phyloP scores from a whole-genome alignment of 176 grass and related monocot species.

The Phragmites australis region DNA sequence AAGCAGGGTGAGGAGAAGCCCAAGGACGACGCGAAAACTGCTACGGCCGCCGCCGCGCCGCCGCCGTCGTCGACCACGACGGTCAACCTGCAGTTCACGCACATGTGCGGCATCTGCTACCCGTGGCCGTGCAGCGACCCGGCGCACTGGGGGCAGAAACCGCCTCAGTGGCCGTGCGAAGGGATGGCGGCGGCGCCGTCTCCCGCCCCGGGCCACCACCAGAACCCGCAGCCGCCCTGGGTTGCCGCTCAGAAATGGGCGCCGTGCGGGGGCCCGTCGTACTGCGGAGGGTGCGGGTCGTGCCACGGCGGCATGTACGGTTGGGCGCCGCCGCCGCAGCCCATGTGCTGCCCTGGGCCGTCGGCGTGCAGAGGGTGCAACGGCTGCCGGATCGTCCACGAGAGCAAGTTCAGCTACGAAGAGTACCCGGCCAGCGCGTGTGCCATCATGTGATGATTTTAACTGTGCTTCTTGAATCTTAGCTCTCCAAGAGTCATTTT shows the following conservation, averaged over 20 bases:
- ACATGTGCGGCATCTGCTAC: conserved; percentile 43
- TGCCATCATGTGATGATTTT: conserved; percentile 45
- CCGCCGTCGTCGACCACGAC: conserved; percentile 23
- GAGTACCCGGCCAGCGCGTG: conserved; percentile 46
- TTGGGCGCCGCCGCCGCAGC: background rate
- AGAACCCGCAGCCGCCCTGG: conserved; percentile 3
- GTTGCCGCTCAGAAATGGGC: conserved; percentile 13
- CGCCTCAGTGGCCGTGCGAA: background rate
- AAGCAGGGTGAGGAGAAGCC: background rate
- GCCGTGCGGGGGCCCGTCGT: conserved; percentile 37
- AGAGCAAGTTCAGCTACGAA: conserved; percentile 55
- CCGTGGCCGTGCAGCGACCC: conserved; percentile 62
- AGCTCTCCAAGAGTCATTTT: background rate
- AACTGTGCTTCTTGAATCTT: background rate
- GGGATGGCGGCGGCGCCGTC: background rate
- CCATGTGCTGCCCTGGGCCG: conserved; percentile 42
- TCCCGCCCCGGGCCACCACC: background rate
- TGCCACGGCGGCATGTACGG: conserved; percentile 27
- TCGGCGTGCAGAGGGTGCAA: conserved; percentile 52
- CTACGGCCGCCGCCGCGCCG: background rate
- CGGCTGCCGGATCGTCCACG: conserved; percentile 43
- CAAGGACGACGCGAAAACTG: background rate
- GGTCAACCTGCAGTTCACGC: conserved; percentile 43
- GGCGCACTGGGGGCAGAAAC: conserved; percentile 21
- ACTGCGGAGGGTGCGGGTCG: conserved; percentile 41